These are phyloP conservation scores for Planoprotostelium fungivorum DNA, from an alignment of 78 protist species.

Conservation along the genomic window DNA sequence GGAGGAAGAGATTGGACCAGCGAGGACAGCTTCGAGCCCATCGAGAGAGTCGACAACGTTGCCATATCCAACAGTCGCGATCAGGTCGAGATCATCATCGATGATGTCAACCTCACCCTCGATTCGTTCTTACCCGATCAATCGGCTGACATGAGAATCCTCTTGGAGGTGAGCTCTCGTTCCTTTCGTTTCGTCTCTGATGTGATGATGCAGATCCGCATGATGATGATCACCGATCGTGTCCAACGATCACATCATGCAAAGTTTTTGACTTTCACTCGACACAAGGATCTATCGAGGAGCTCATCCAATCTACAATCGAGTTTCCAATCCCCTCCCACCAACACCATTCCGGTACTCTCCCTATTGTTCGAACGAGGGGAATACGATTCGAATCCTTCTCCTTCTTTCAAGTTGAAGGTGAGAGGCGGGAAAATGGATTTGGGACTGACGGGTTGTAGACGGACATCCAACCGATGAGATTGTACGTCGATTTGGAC, in stretches of 20 bases:
- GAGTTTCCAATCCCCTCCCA: no score
- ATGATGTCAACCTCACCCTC: not conserved
- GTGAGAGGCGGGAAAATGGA: not conserved
- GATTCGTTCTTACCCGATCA: not conserved
- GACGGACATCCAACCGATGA: not conserved
- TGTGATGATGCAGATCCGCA: not conserved
- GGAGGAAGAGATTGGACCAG: not conserved
- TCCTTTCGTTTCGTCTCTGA: no score
- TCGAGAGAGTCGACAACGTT: not conserved
- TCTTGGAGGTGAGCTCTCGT: not conserved
- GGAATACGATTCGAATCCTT: not conserved
- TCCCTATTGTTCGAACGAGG: not conserved
- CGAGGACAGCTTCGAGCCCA: not conserved
- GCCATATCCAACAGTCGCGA: not conserved
- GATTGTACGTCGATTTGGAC: not conserved
- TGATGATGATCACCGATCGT: not conserved
- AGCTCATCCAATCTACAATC: no score
- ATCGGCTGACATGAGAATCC: not conserved
- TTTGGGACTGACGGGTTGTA: not conserved
- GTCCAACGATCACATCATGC: not conserved
- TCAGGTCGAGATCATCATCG: not conserved
- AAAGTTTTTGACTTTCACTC: not conserved
- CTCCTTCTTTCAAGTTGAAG: not conserved
- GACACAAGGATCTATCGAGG: no score
- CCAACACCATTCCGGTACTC: not conserved